Evolutionary conservation across 2,329 filamentous ascomycete genomes (phyloP).

Genomic region (Dothistroma pini): DNA sequence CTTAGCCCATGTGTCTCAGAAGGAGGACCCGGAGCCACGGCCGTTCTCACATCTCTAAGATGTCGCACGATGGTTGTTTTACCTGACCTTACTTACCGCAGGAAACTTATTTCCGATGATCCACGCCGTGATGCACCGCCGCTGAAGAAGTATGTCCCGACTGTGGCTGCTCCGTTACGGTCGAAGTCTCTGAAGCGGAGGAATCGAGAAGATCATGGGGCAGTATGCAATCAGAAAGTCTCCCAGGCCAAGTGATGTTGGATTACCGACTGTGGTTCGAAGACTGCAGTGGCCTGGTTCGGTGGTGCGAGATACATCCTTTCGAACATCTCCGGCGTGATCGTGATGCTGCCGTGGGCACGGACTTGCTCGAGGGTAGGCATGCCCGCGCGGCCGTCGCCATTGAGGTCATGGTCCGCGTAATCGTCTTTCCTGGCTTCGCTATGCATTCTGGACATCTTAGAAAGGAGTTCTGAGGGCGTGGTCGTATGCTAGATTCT

Average conservation of each 20-base stretch:
- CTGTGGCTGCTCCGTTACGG: conserved; percentile 20
- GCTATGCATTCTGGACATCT: conserved; percentile 5
- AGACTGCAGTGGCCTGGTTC: conserved; percentile 19
- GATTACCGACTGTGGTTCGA: conserved; percentile 19
- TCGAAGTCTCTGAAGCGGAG: conserved; percentile 21
- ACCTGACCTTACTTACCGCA: not conserved
- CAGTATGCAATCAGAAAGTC: conserved; percentile 23
- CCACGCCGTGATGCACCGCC: conserved; percentile 36
- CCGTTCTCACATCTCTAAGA: too few relatives aligned
- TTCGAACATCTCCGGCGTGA: conserved; percentile 25
- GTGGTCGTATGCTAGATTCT: not conserved
- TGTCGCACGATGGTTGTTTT: too few relatives aligned
- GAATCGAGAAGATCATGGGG: conserved; percentile 19
- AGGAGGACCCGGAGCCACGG: too few relatives aligned
- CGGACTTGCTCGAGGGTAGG: conserved; percentile 15
- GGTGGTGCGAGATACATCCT: conserved; percentile 23
- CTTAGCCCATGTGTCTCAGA: too few relatives aligned
- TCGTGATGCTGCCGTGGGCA: conserved; percentile 20
- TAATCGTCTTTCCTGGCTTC: conserved; percentile 8
- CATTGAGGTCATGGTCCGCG: conserved; percentile 4
- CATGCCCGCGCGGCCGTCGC: conserved; percentile 7
- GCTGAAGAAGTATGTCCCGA: conserved; percentile 36
- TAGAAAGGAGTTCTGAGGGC: not conserved
- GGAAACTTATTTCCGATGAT: conserved; percentile 35
- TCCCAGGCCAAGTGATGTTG: conserved; percentile 15